phyloP scores from a whole-genome alignment of 2,329 filamentous ascomycete species.

The Colletotrichum melonis region DNA sequence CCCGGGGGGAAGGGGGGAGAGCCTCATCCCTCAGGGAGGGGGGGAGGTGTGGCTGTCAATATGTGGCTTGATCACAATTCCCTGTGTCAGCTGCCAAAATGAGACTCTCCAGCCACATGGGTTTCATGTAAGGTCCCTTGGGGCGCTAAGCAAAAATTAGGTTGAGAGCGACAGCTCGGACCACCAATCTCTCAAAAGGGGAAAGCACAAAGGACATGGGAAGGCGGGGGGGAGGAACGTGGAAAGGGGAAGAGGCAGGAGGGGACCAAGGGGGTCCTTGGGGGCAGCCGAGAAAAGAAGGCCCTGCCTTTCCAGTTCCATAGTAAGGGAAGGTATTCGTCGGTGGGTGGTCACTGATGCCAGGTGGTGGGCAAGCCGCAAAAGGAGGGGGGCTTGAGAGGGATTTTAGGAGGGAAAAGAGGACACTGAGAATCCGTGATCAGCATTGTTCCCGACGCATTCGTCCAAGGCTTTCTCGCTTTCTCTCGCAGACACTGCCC shows the following conservation, averaged over 20 bases:
- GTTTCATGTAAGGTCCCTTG: constrained; percentile 34
- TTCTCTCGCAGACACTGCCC: constrained; percentile 15
- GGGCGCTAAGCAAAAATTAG: constrained; percentile 32
- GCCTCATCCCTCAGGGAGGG: neutral
- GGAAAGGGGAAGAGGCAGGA: constrained; percentile 31
- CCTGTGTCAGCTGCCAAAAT: neutral
- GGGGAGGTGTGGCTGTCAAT: constrained; percentile 19
- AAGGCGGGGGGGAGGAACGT: constrained; percentile 19
- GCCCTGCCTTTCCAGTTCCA: neutral
- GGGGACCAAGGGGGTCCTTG: constrained; percentile 12
- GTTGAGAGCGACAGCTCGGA: constrained; percentile 29
- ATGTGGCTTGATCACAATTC: neutral
- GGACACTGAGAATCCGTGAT: neutral
- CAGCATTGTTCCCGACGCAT: constrained; percentile 15
- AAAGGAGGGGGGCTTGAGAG: constrained; percentile 1
- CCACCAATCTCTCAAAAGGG: constrained; percentile 20
- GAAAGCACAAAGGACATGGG: constrained; percentile 26
- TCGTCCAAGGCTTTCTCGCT: constrained; percentile 27
- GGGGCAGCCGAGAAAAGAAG: constrained; percentile 7
- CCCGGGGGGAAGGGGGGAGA: constrained; percentile 34
- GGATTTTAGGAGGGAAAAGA: neutral
- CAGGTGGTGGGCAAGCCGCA: neutral
- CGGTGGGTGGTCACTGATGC: neutral
- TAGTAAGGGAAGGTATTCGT: neutral
- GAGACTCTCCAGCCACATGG: constrained; percentile 7